Percentiles rank a stretch among this genome's conserved stretches.
These are phyloP conservation scores for Colletotrichum spinosum DNA, from an alignment of 2,329 filamentous ascomycete species.

Conservation along the genomic window DNA sequence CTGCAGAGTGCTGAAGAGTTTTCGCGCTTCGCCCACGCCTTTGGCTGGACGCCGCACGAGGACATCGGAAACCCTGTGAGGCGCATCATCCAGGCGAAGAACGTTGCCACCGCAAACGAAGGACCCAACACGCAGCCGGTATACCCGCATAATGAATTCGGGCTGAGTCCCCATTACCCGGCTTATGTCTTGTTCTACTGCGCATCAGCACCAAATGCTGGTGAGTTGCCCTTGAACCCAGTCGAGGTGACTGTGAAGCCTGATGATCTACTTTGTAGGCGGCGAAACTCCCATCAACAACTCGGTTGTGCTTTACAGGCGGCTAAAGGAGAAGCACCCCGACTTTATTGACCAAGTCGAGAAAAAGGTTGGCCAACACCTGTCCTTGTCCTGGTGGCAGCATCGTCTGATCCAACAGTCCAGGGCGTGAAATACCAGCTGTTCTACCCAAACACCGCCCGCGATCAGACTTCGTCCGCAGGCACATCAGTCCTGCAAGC, in stretches of 20 bases:
- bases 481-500: slow-evolving; percentile 41
- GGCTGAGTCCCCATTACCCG: slow-evolving; percentile 42
- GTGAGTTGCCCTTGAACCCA: slow-evolving; percentile 14
- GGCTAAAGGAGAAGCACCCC: slow-evolving; percentile 38
- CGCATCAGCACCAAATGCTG: slow-evolving; percentile 39
- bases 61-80: slow-evolving; percentile 44
- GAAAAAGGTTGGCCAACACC: slow-evolving; percentile 33
- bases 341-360: slow-evolving; percentile 41
- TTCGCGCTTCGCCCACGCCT: slow-evolving; percentile 42
- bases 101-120: slow-evolving; percentile 45
- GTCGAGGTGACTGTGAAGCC: neutral
- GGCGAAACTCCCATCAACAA: slow-evolving; percentile 43
- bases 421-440: slow-evolving; percentile 42
- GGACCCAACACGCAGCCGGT: slow-evolving; percentile 41
- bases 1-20: slow-evolving; percentile 41
- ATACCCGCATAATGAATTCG: slow-evolving; percentile 44
- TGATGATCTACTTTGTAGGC: slow-evolving; percentile 13
- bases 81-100: slow-evolving; percentile 41
- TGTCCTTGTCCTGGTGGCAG: too few relatives aligned
- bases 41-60: slow-evolving; percentile 42
- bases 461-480: slow-evolving; percentile 40
- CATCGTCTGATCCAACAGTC: neutral
- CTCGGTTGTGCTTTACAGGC: slow-evolving; percentile 40
- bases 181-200: slow-evolving; percentile 44
- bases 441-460: slow-evolving; percentile 40